Base-by-base conservation (phyloP, 192 early-diverging fungal genomes). In the Pilaira anomala region DNA sequence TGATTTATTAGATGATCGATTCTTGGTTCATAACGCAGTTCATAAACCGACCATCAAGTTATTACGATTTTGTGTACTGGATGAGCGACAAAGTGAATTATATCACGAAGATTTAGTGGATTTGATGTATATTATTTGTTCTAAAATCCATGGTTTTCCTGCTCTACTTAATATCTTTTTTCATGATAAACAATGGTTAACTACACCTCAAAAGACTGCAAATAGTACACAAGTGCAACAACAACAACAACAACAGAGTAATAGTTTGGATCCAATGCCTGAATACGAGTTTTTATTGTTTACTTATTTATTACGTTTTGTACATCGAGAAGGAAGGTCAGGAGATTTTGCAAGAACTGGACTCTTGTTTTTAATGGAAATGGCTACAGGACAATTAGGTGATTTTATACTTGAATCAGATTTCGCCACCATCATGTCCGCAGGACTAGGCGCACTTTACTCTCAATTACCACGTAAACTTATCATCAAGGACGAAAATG, bases 331-430 rank as follows among this genome's bases (percentile, higher is more conserved):
- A 61, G 93, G 93, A 26, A 81, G 86, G 51, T 74, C 84, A 11
- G 90, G 90, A 14, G 96, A 98, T 63, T 90, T 87, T 60, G 93
- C 93, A 1, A 76, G 96, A 40, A 91, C 91, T 29, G 91, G 91
- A 28, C 76, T 93, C 53, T 72, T 93, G 24, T 91, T 95, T 55
- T 68, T 98, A 33, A 83, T 96, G 67, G 91, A 94, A 66, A 80
- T 94, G 62, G 85, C 85, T 1, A 82, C 82, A 2, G 83, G 79
- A 3, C 91, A 91, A 22, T 69, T 98, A 49, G 88, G 87, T 48
- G 79, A 86, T 9, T 95, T 92, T 76, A 90, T 98, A 51, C 62
- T 89, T 21, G 81, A 86, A 28, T 86, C 89, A 45, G 92, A 93
- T 41, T 93, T 98, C 75, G 79, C 89, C 5, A 87, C 87, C 1